Percentiles rank a stretch among this genome's conserved stretches.
These are phyloP conservation scores for Mollisiaceae sp. DNA, from an alignment of 2,329 filamentous ascomycete genomes.

Conservation along the genomic window DNA sequence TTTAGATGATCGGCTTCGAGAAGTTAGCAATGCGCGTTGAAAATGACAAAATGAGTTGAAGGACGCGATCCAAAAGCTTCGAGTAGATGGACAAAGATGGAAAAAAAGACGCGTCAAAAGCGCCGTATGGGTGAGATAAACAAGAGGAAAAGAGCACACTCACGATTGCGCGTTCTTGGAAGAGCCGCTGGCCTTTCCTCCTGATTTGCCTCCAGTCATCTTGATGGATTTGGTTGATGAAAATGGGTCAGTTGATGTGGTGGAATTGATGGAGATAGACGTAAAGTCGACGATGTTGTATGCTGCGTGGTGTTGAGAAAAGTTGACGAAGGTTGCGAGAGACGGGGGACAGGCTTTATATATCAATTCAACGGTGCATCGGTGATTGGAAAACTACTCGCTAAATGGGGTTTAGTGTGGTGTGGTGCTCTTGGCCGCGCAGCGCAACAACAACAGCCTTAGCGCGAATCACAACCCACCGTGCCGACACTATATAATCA, in stretches of 20 bases:
- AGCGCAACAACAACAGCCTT: background rate
- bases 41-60: background rate
- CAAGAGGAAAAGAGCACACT: slow-evolving; percentile 52
- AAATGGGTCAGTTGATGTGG: slow-evolving; percentile 39
- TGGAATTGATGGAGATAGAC: slow-evolving; percentile 27
- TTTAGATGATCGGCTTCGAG: slow-evolving; percentile 90
- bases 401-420: too few relatives aligned
- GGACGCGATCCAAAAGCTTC: background rate
- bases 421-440: background rate
- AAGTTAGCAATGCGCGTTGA: slow-evolving; percentile 46
- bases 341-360: too few relatives aligned
- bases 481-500: background rate
- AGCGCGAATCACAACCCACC: too few relatives aligned
- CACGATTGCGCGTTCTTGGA: slow-evolving; percentile 99
- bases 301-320: slow-evolving; percentile 14
- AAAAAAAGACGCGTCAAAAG: slow-evolving; percentile 49
- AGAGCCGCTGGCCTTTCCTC: slow-evolving; percentile 98
- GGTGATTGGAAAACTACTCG: too few relatives aligned
- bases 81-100: slow-evolving; percentile 36
- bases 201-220: slow-evolving; percentile 99
- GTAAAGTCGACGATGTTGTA: slow-evolving; percentile 25
- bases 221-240: slow-evolving; percentile 62
- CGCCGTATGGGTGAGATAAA: slow-evolving; percentile 18
- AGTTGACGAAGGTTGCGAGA: background rate
- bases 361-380: too few relatives aligned